Percentiles rank a stretch among this genome's conserved stretches.
Evolutionary conservation across 495 filamentous ascomycete genomes (phyloP).

Genomic region (Schizothecium vesticola): DNA sequence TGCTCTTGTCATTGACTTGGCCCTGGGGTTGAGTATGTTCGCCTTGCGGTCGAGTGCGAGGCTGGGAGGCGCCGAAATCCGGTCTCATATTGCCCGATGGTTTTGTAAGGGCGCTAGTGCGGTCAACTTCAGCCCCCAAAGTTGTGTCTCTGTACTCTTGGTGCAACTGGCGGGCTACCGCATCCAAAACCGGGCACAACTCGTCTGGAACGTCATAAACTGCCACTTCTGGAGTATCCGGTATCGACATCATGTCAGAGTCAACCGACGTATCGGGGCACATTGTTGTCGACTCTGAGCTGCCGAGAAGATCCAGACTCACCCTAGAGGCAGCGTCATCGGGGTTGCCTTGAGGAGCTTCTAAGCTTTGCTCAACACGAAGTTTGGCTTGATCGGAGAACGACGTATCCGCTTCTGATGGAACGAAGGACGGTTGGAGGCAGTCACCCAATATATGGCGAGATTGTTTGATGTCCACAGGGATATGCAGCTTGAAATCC

Average conservation of each 20-base stretch:
- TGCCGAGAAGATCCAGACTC: background rate
- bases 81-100: no score
- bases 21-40: background rate
- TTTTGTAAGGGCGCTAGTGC: background rate
- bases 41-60: background rate
- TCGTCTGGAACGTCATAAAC: background rate
- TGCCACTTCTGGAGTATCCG: slow-evolving; percentile 2
- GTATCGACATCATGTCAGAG: slow-evolving; percentile 10
- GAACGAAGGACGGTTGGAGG: background rate
- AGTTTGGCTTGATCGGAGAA: background rate
- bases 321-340: background rate
- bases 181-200: background rate
- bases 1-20: background rate
- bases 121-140: background rate
- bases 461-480: background rate
- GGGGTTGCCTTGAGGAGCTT: background rate
- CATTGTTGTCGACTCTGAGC: background rate
- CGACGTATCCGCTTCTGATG: background rate
- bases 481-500: background rate
- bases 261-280: slow-evolving; percentile 1
- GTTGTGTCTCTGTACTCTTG: background rate
- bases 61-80: no score
- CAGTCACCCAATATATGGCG: slow-evolving; percentile 6
- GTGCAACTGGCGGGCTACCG: background rate
- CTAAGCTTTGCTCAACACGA: background rate